Evolutionary conservation across 169 alveolate species (phyloP), one percentile per base, ranked within the genome.

Genomic region (Fabrea salina): DNA sequence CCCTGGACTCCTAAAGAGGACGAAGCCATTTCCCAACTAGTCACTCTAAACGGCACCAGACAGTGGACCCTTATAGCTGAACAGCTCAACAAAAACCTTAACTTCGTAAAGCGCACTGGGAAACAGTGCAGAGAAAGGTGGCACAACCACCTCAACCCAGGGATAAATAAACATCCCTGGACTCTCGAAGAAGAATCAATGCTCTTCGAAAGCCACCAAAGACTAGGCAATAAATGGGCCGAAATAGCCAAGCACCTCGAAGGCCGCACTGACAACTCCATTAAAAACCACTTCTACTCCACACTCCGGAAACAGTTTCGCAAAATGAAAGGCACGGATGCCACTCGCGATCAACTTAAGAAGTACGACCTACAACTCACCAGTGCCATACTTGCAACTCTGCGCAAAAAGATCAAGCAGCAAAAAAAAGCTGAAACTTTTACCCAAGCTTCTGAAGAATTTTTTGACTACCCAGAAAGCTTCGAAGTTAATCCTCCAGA

Each of bases 231-330:
- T 76, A 89, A 90, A 77, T 94, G 97, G 97, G 89, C 94, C 70
- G 95, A 91, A 68, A 91, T 94, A 33, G 84, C 95, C 0, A 89
- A 87, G 51, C 72, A 59, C 59, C 82, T 94, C 33, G 93, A 94
- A 5, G 97, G 97, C 0, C 75, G 97, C 64, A 94, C 96, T 6
- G 97, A 94, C 76, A 94, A 94, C 80, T 89, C 95, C 7, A 94
- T 94, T 8, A 94, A 94, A 57, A 94, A 94, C 66, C 92, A 92
- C 74, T 94, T 92, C 79, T 88, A 91, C 64, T 87, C 96, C 5
- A 88, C 95, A 19, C 61, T 91, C 78, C 76, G 92, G 33, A 82
- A 88, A 51, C 54, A 82, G 53, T 79, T 71, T 43, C 39, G 86
- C 39, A 44, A 35, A 30, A 25, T 53, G 35, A 79, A 77, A 39